Conservation (phyloP, 768 basidiomycete genomes). For the Leccinum uliginosum region DNA sequence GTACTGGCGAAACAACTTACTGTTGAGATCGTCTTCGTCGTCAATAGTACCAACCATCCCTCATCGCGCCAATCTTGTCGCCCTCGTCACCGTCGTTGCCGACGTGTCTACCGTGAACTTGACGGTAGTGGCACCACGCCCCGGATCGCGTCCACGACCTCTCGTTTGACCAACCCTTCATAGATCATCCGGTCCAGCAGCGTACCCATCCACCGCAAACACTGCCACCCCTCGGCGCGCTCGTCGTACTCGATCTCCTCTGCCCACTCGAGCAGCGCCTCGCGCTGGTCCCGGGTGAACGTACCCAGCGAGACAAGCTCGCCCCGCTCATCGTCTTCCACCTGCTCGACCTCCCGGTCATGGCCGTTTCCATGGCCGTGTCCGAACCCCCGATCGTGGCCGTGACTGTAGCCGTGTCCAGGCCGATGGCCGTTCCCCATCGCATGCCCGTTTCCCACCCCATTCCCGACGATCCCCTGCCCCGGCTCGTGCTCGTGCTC, state of each 20-base stretch:
- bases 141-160: constrained; percentile 10
- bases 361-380: background rate
- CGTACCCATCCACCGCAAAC: constrained; percentile 15
- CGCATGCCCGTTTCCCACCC: background rate
- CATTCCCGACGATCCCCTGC: background rate
- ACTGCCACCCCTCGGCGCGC: constrained; percentile 2
- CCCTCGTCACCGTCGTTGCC: background rate
- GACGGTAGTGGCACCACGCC: constrained; percentile 9
- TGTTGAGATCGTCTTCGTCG: background rate
- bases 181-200: constrained; percentile 16
- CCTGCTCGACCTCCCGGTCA: background rate
- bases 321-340: background rate
- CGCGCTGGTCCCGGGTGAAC: constrained; percentile 24
- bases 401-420: background rate
- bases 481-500: background rate
- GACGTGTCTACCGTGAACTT: background rate
- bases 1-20: background rate
- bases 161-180: constrained; percentile 10
- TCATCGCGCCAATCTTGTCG: background rate
- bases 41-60: too few relatives aligned
- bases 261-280: constrained; percentile 23
- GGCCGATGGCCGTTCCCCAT: background rate
- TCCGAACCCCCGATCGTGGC: background rate
- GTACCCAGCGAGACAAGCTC: constrained; percentile 14
- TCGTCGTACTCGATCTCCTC: constrained; percentile 22